Conservation (phyloP, 2,329 filamentous ascomycete species). For the Ceratocystis eucalypticola region DNA sequence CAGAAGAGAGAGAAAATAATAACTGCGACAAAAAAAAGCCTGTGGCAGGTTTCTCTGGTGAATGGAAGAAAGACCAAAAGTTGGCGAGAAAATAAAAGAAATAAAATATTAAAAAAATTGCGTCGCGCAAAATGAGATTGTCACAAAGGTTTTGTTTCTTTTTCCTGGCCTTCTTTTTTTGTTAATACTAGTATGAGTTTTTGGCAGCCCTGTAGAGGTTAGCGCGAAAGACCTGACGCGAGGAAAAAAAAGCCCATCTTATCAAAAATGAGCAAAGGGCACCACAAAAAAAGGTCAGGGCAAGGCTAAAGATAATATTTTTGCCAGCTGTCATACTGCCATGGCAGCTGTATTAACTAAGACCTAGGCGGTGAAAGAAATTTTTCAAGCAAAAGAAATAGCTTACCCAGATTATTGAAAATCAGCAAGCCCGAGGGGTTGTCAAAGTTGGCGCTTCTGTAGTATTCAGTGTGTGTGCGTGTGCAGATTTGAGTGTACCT, state of each 20-base stretch:
- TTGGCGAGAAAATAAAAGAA: neutral
- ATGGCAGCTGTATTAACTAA: no score
- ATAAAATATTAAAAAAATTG: neutral
- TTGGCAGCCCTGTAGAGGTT: neutral
- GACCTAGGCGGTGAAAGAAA: neutral
- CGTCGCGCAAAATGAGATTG: slow-evolving; percentile 1
- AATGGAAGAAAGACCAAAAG: neutral
- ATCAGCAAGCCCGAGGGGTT: no score
- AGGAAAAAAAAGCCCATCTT: neutral
- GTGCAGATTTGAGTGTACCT: no score
- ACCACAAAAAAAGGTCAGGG: neutral
- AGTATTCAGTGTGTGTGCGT: no score
- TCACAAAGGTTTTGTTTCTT: slow-evolving; percentile 5
- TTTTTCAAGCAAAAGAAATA: neutral
- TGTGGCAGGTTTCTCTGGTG: neutral
- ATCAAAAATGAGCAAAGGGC: neutral
- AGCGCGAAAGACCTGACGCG: slow-evolving; percentile 4
- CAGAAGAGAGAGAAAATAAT: neutral
- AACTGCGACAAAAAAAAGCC: neutral
- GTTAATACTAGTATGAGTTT: no score
- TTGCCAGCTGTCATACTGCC: neutral
- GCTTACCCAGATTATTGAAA: neutral
- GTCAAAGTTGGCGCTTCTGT: no score
- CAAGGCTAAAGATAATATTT: neutral
- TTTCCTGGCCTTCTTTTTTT: no score